These are phyloP conservation scores for Ascochyta clinopodiicola DNA, from an alignment of 2,329 filamentous ascomycete genomes.

Conservation along the genomic window DNA sequence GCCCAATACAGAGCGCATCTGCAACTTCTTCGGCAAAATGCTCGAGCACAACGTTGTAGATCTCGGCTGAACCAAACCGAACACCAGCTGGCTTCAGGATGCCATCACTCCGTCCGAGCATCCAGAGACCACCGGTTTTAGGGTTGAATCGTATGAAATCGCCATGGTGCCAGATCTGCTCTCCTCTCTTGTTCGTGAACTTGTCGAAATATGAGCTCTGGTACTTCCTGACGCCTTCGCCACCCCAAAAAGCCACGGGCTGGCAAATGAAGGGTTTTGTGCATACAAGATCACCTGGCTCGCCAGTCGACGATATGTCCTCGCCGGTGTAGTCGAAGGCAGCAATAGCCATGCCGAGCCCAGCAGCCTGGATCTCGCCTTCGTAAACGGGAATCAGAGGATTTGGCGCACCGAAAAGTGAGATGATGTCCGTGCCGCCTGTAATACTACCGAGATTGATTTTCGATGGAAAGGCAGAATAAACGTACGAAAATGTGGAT, in stretches of 20 bases:
- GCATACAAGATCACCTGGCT: constrained; percentile 89
- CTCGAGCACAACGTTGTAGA: constrained; percentile 90
- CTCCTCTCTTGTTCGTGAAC: constrained; percentile 61
- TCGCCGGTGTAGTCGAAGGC: constrained; percentile 61
- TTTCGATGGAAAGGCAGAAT: constrained; percentile 77
- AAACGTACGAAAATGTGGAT: constrained; percentile 90
- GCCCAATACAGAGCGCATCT: constrained; percentile 87
- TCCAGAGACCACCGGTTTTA: constrained; percentile 77
- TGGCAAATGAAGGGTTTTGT: constrained; percentile 86
- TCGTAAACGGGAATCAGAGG: constrained; percentile 57
- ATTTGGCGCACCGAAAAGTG: constrained; percentile 87
- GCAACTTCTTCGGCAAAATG: constrained; percentile 80
- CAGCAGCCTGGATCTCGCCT: constrained; percentile 58
- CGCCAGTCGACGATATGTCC: constrained; percentile 65
- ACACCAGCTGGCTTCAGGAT: constrained; percentile 92
- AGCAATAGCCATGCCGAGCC: constrained; percentile 59
- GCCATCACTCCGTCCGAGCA: constrained; percentile 92
- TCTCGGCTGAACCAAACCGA: constrained; percentile 90
- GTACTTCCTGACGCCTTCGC: constrained; percentile 77
- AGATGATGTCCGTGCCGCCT: constrained; percentile 95
- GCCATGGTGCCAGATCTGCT: constrained; percentile 86
- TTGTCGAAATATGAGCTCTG: constrained; percentile 84
- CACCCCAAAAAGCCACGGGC: constrained; percentile 86
- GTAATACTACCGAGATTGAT: constrained; percentile 93
- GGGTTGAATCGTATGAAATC: constrained; percentile 83